These are phyloP conservation scores for baker's yeast (Saccharomyces cerevisiae) DNA, from an alignment of 805 yeast genomes.

Conservation along the genomic window DNA sequence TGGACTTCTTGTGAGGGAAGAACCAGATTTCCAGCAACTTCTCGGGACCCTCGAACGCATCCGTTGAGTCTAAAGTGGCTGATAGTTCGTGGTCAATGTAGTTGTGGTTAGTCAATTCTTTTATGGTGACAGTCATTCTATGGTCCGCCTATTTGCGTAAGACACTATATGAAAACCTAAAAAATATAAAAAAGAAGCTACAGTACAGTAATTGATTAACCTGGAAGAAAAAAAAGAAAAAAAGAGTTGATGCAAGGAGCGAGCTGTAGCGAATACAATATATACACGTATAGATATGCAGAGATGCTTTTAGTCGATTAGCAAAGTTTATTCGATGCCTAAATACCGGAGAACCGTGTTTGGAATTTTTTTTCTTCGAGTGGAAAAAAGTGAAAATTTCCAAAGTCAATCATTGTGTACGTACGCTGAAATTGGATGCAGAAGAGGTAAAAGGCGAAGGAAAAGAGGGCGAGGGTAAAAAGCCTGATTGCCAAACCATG, in stretches of 20 bases:
- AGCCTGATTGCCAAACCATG: not conserved
- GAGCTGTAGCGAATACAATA: not conserved
- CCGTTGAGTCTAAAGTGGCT: constrained; percentile 72
- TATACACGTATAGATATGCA: not conserved
- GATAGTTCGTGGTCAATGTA: constrained; percentile 75
- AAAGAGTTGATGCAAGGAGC: not conserved
- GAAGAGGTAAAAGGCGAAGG: not conserved
- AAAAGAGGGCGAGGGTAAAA: not conserved
- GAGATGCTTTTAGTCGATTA: not conserved
- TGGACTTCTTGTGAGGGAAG: constrained; percentile 40
- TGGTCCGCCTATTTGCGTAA: not conserved
- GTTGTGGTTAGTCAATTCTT: constrained; percentile 33
- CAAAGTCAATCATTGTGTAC: not conserved
- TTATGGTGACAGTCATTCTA: constrained; percentile 29
- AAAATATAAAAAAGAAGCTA: not conserved
- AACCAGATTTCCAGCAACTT: constrained; percentile 89
- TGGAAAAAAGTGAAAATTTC: not conserved
- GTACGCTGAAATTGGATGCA: not conserved
- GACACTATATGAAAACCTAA: not conserved
- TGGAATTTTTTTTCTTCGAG: not conserved
- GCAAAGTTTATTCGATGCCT: not conserved
- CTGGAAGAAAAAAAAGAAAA: not conserved
- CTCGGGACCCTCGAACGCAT: constrained; percentile 96
- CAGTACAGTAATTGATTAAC: not conserved
- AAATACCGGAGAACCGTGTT: not conserved